These are phyloP conservation scores for Candida mattraensis DNA, from an alignment of 805 yeast genomes.

Conservation along the genomic window DNA sequence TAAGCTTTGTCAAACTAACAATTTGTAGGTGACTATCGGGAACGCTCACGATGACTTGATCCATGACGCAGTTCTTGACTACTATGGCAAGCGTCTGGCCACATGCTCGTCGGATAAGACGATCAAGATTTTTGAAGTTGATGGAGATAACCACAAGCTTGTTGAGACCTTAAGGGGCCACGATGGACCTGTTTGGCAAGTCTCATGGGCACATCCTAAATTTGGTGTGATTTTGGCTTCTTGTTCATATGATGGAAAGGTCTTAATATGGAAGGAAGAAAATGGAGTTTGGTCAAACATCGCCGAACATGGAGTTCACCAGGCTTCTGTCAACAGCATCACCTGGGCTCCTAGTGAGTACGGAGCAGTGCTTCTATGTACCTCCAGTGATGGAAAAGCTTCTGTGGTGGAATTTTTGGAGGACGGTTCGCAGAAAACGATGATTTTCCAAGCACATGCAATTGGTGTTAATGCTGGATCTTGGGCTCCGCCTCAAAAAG, in stretches of 20 bases:
- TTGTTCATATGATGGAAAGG: conserved; percentile 94
- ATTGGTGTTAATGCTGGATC: conserved; percentile 93
- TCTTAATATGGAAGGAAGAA: conserved; percentile 92
- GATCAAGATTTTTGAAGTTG: conserved; percentile 90
- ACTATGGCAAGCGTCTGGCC: conserved; percentile 93
- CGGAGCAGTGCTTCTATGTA: conserved; percentile 87
- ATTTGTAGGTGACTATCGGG: conserved; percentile 75
- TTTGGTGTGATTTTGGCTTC: conserved; percentile 94
- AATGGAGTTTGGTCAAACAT: conserved; percentile 84
- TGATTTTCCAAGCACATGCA: conserved; percentile 75
- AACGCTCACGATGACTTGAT: conserved; percentile 91
- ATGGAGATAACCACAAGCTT: conserved; percentile 77
- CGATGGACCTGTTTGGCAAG: conserved; percentile 99
- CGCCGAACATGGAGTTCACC: conserved; percentile 84
- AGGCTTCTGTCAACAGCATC: conserved; percentile 91
- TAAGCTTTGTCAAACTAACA: too few species aligned
- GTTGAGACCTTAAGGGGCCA: conserved; percentile 88
- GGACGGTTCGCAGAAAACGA: conserved; percentile 74
- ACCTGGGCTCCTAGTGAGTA: conserved; percentile 97
- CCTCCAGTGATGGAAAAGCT: conserved; percentile 91
- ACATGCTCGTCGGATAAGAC: conserved; percentile 96
- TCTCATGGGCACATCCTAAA: conserved; percentile 98
- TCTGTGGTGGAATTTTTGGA: conserved; percentile 89
- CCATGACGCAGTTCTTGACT: conserved; percentile 96
- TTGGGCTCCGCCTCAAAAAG: conserved; percentile 75